Percentiles rank a stretch among this genome's conserved stretches.
Conservation (phyloP, 495 filamentous ascomycete genomes). For the Penicillium herquei region DNA sequence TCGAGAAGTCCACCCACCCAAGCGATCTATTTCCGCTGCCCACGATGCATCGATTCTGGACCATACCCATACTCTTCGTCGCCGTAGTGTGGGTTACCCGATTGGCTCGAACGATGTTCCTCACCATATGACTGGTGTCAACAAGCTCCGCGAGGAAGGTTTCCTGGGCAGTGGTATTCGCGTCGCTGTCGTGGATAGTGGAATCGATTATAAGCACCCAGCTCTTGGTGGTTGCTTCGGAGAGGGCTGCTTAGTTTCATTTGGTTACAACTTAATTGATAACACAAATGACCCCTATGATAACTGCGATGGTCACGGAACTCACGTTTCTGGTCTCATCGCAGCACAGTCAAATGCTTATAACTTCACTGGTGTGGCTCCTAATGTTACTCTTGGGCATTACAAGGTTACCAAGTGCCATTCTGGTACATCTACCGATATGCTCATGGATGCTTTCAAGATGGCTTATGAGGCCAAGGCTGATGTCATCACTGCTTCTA, state of each 20-base stretch:
- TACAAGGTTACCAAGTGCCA: constrained; percentile 56
- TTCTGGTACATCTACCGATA: constrained; percentile 45
- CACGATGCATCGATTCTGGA: not conserved
- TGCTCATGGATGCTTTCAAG: constrained; percentile 55
- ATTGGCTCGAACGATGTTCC: constrained; percentile 10
- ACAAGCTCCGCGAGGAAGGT: constrained; percentile 20
- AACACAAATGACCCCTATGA: constrained; percentile 11
- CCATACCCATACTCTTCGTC: constrained; percentile 4
- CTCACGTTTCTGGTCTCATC: constrained; percentile 36
- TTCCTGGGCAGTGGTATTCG: constrained; percentile 13
- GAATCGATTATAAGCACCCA: constrained; percentile 57
- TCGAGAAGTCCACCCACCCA: constrained; percentile 3
- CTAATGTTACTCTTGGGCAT: constrained; percentile 51
- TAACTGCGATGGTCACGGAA: constrained; percentile 21
- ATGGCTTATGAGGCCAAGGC: constrained; percentile 56
- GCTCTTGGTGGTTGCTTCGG: constrained; percentile 59
- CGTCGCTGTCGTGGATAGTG: constrained; percentile 37
- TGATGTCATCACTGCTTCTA: constrained; percentile 59
- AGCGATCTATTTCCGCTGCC: constrained; percentile 1
- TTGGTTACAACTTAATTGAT: constrained; percentile 35
- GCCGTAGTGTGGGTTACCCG: not conserved
- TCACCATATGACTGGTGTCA: constrained; percentile 23
- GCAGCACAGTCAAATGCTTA: constrained; percentile 48
- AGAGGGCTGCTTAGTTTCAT: constrained; percentile 48
- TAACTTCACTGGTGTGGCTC: constrained; percentile 54